These are phyloP conservation scores for Rhodotorula sp. DNA, from an alignment of 1,284 basidiomycete species.

Conservation along the genomic window DNA sequence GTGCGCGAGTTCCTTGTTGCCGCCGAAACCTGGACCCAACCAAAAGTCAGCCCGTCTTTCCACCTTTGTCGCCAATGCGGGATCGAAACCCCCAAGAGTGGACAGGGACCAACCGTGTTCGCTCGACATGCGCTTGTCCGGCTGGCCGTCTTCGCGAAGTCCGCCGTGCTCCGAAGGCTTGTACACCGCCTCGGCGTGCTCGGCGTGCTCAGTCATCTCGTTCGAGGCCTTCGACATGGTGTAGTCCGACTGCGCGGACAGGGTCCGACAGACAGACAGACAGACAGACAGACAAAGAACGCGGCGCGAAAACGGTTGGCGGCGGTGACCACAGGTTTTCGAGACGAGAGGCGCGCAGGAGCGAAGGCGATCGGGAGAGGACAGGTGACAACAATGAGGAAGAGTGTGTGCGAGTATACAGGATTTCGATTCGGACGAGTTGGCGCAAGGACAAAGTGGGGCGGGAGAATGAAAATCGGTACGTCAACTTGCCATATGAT, in stretches of 20 bases:
- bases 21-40: constrained; percentile 22
- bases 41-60: background rate
- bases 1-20: constrained; percentile 18
- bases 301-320: too few species aligned
- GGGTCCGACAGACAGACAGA: too few species aligned
- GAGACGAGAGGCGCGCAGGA: too few species aligned
- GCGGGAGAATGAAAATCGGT: too few species aligned
- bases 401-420: too few species aligned
- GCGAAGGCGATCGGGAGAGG: too few species aligned
- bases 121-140: constrained; percentile 17
- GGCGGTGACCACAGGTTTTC: too few species aligned
- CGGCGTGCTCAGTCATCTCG: constrained; percentile 32
- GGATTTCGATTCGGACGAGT: too few species aligned
- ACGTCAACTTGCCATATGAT: too few species aligned
- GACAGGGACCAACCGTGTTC: constrained; percentile 20
- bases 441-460: too few species aligned
- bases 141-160: constrained; percentile 16
- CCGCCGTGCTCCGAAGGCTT: constrained; percentile 27
- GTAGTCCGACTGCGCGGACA: constrained; percentile 11
- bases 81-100: rapidly evolving
- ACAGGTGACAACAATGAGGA: too few species aligned
- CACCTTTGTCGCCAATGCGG: background rate
- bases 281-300: background rate
- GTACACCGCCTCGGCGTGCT: constrained; percentile 11
- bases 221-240: constrained; percentile 24